Conservation (phyloP, 176 grass and related monocot species). For the Musa troglodytarum region DNA sequence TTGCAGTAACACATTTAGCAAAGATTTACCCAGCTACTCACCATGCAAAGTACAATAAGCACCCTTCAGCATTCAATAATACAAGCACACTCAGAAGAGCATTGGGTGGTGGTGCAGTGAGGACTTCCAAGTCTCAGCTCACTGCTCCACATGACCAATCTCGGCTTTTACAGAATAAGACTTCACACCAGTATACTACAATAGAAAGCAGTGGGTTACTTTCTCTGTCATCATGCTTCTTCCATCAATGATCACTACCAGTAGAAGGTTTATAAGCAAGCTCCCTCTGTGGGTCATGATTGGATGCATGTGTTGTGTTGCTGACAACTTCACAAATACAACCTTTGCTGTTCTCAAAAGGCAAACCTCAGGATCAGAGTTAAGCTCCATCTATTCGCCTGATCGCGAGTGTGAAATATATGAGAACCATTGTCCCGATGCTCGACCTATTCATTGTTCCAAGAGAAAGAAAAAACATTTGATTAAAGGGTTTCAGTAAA, state of each 20-base stretch:
- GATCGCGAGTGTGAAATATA: constrained; percentile 92
- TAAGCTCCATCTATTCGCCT: constrained; percentile 30
- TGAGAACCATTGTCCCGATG: constrained; percentile 79
- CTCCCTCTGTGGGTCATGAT: not conserved
- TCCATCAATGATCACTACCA: not conserved
- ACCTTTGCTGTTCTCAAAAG: too few relatives aligned
- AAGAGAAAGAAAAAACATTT: not conserved
- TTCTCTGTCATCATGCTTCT: not conserved
- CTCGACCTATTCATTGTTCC: constrained; percentile 50
- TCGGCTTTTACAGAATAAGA: too few relatives aligned
- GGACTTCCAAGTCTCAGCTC: too few relatives aligned
- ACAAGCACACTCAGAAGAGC: too few relatives aligned
- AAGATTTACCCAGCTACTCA: too few relatives aligned
- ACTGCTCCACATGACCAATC: too few relatives aligned
- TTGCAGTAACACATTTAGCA: too few relatives aligned
- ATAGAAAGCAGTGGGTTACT: not conserved
- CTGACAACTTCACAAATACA: not conserved
- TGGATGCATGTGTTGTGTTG: not conserved
- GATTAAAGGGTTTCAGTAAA: not conserved
- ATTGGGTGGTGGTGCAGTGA: too few relatives aligned
- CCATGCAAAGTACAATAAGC: too few relatives aligned
- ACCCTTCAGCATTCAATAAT: too few relatives aligned
- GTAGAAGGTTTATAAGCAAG: not conserved
- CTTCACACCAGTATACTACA: too few relatives aligned
- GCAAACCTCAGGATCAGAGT: not conserved